Evolutionary conservation across 768 basidiomycete genomes (phyloP), one percentile per base, ranked within the genome.

Genomic region (Boletellus sp.): DNA sequence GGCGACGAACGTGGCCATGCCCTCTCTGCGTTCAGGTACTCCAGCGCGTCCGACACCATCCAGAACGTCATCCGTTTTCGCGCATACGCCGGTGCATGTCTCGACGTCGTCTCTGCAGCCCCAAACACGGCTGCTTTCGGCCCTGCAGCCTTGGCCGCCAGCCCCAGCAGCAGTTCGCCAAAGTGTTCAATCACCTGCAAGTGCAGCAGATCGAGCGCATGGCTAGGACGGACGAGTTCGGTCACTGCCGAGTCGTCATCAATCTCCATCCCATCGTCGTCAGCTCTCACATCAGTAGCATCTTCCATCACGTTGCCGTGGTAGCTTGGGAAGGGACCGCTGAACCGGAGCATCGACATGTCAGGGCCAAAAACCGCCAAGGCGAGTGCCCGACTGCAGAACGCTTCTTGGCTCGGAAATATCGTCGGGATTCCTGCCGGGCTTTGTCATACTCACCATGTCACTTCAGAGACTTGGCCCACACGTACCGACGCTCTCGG

Each of bases 101-200:
- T 67, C 37, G 87, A 87, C 15, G 66, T 59, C 31, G 61, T 58
- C 10, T 44, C 50, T 40, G n/a, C 41, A 40, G 28, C 34, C 23
- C 73, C 74, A 50, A 74, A 70, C 28, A 61, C 63, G 38, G 66
- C 63, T 26, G 78, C 72, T 47, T 78, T 76, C 31, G 69, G 62
- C 3, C 76, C 81, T 9, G 76, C 80, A 7, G 83, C 76, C 48
- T 76, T 77, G 42, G 66, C 71, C 26, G 78, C 83, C 3, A 88
- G 73, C 42, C 80, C 79, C 31, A 75, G 65, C 40, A 90, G 73
- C 45, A 87, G 65, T 42, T 76, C 74, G 28, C 75, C 75, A 61
- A 90, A 90, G 64, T 88, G 81, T 36, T 84, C 80, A 43, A 86
- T 74, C 42, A 88, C 76, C 55, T 85, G 80, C 19, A 79, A 64